Percentiles rank a stretch among this genome's conserved stretches.
These are phyloP conservation scores for Cercospora sp. DNA, from an alignment of 2,329 filamentous ascomycete species.

Conservation along the genomic window DNA sequence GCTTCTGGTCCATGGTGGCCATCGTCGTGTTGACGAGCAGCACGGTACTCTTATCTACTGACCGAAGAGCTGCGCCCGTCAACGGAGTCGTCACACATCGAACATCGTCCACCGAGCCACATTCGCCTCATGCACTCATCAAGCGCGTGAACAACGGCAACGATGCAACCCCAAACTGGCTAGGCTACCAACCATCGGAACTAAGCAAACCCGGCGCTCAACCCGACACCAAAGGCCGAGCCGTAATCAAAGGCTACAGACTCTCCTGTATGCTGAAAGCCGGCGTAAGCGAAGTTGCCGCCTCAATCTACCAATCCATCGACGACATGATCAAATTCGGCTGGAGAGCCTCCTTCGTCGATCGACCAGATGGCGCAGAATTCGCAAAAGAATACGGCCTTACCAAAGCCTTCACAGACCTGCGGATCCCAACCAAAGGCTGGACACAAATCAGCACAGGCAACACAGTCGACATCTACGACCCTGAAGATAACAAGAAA, in stretches of 20 bases:
- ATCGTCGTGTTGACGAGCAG: not conserved
- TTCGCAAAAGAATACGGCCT: not conserved
- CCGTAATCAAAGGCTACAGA: conserved; percentile 1
- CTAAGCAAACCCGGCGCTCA: not conserved
- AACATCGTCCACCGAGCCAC: not conserved
- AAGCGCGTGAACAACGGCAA: conserved; percentile 1
- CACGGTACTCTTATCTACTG: not conserved
- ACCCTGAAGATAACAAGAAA: not conserved
- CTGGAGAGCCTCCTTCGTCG: conserved; percentile 6
- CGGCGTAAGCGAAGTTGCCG: not conserved
- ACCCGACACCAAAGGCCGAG: conserved; percentile 7
- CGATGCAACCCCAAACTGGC: not conserved
- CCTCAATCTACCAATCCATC: conserved; percentile 4
- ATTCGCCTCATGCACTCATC: not conserved
- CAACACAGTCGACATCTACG: not conserved
- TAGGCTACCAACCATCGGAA: not conserved
- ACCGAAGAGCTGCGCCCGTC: not conserved
- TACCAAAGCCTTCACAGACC: not conserved
- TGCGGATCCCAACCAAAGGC: not conserved
- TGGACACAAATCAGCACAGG: not conserved
- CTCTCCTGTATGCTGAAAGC: conserved; percentile 6
- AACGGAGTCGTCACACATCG: not conserved
- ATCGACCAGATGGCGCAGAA: not conserved
- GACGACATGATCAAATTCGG: conserved; percentile 2
- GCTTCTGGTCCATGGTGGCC: not conserved